These are phyloP conservation scores for Posidonia oceanica DNA, from an alignment of 116 monocot species.

Conservation along the genomic window DNA sequence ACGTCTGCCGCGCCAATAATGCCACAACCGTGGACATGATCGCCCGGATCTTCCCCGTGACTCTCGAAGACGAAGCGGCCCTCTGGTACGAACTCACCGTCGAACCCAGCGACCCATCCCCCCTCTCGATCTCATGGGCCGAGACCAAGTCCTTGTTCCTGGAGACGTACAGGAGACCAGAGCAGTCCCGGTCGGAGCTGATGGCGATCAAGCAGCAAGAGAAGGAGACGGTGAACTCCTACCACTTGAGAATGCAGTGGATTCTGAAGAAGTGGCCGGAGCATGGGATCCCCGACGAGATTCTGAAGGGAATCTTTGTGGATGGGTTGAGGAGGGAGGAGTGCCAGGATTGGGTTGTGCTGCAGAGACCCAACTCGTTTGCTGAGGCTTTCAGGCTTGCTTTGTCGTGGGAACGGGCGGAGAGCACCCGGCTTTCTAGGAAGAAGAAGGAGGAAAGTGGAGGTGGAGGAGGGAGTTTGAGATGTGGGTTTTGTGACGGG, in stretches of 20 bases:
- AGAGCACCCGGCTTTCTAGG: slow-evolving; percentile 9
- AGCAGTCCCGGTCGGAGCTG: slow-evolving; percentile 30
- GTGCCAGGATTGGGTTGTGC: slow-evolving; percentile 38
- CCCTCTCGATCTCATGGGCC: slow-evolving; percentile 25
- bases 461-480: neutral
- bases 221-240: slow-evolving; percentile 36
- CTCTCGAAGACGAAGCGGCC: slow-evolving; percentile 55
- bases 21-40: slow-evolving; percentile 15
- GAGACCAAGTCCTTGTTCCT: slow-evolving; percentile 35
- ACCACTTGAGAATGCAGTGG: slow-evolving; percentile 50
- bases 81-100: slow-evolving; percentile 73
- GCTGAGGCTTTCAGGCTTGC: slow-evolving; percentile 49
- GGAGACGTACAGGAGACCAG: slow-evolving; percentile 25
- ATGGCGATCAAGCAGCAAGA: slow-evolving; percentile 34
- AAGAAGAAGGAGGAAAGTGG: neutral
- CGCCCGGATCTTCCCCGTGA: slow-evolving; percentile 52
- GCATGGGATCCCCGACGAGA: slow-evolving; percentile 41
- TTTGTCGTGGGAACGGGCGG: slow-evolving; percentile 39
- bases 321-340: slow-evolving; percentile 59
- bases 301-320: slow-evolving; percentile 44
- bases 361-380: slow-evolving; percentile 35
- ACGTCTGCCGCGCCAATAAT: slow-evolving; percentile 53
- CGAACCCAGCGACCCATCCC: slow-evolving; percentile 16
- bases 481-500: slow-evolving; percentile 61
- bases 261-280: slow-evolving; percentile 53